A percentile compares a stretch with the other conserved stretches of the same genome.
Conservation (phyloP, 2,329 filamentous ascomycete species). For the Decorospora gaudefroyi region DNA sequence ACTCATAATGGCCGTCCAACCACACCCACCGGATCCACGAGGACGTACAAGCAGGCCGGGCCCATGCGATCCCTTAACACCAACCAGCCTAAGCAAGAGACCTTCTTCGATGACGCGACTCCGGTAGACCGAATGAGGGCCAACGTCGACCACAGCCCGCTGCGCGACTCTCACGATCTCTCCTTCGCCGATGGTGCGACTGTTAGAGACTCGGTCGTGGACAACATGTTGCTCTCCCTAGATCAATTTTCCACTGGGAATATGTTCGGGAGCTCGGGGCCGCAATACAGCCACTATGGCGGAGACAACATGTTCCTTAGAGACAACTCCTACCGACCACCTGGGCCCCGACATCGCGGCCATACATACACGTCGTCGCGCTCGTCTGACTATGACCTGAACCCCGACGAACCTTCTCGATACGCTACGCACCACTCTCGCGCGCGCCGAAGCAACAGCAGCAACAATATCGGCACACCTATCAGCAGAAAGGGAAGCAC, state of each 20-base stretch:
- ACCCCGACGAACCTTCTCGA: slow-evolving; percentile 45
- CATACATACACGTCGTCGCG: slow-evolving; percentile 65
- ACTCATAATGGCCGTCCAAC: slow-evolving; percentile 29
- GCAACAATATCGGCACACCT: slow-evolving; percentile 63
- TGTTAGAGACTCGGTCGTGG: slow-evolving; percentile 81
- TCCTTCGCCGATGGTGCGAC: slow-evolving; percentile 74
- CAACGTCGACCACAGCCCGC: slow-evolving; percentile 22
- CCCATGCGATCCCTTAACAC: slow-evolving; percentile 41
- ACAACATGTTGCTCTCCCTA: slow-evolving; percentile 92
- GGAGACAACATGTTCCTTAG: slow-evolving; percentile 48
- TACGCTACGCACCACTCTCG: slow-evolving; percentile 52
- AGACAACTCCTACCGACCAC: slow-evolving; percentile 40
- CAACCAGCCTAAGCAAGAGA: slow-evolving; percentile 33
- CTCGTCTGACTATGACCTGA: slow-evolving; percentile 60
- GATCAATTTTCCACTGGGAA: slow-evolving; percentile 62
- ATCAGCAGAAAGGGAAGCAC: slow-evolving; percentile 41
- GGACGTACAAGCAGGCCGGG: slow-evolving; percentile 27
- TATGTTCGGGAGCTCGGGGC: slow-evolving; percentile 22
- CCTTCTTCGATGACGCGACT: slow-evolving; percentile 46
- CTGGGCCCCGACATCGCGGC: slow-evolving; percentile 55
- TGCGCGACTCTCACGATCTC: slow-evolving; percentile 77
- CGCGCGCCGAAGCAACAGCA: slow-evolving; percentile 77
- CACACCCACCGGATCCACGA: slow-evolving; percentile 39
- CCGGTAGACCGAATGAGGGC: slow-evolving; percentile 37
- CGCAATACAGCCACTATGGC: slow-evolving; percentile 47